A percentile compares a stretch with the other conserved stretches of the same genome.
phyloP scores from a whole-genome alignment of 768 basidiomycete species.

The Collybia sp. region DNA sequence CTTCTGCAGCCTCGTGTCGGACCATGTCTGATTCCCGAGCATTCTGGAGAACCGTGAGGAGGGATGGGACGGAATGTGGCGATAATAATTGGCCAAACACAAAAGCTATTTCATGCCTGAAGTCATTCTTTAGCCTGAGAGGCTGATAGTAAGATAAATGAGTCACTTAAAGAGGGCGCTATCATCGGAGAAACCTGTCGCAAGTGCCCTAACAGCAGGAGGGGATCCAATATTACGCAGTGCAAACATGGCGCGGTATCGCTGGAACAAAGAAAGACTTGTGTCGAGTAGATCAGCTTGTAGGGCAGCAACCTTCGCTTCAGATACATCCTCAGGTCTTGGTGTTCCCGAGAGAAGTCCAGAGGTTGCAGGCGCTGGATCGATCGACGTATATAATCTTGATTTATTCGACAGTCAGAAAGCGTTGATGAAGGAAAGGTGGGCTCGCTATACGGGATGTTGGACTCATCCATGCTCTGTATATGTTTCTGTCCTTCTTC shows the following conservation, averaged over 20 bases:
- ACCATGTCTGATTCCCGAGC: slow-evolving; percentile 89
- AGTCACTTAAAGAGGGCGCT: slow-evolving; percentile 89
- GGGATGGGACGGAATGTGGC: slow-evolving; percentile 79
- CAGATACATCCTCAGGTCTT: slow-evolving; percentile 45
- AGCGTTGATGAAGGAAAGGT: too few relatives aligned
- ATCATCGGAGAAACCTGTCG: slow-evolving; percentile 84
- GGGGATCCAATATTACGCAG: slow-evolving; percentile 88
- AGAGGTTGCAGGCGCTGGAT: slow-evolving; percentile 83
- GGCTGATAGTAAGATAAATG: background rate
- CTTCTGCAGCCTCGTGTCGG: slow-evolving; percentile 97
- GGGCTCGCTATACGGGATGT: slow-evolving; percentile 32
- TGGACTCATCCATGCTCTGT: slow-evolving; percentile 21
- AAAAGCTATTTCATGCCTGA: slow-evolving; percentile 96
- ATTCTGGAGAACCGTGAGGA: slow-evolving; percentile 75
- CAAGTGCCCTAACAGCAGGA: slow-evolving; percentile 85
- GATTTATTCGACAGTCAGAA: background rate
- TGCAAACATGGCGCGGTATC: slow-evolving; percentile 98
- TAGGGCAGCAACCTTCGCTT: slow-evolving; percentile 47
- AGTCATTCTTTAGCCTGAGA: background rate
- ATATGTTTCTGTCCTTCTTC: slow-evolving; percentile 58
- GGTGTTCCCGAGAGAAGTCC: slow-evolving; percentile 50
- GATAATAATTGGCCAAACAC: slow-evolving; percentile 96
- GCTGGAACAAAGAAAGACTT: slow-evolving; percentile 73
- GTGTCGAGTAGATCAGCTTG: slow-evolving; percentile 61
- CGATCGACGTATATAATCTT: slow-evolving; percentile 78